Percentiles rank a stretch among this genome's conserved stretches.
phyloP scores from a whole-genome alignment of 257 asterid genomes.

The Lavandula angustifolia region DNA sequence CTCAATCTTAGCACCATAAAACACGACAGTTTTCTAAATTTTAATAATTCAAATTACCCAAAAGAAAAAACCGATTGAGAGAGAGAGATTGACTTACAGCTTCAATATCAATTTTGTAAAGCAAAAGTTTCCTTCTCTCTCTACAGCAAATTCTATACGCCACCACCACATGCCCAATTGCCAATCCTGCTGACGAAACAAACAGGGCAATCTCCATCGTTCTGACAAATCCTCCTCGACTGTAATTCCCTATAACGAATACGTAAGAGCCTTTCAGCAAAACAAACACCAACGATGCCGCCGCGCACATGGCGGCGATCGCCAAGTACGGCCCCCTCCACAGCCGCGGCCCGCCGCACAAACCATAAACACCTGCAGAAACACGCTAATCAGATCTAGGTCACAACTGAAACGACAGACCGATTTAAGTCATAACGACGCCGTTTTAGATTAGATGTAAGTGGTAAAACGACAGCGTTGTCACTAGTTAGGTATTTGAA shows the following conservation, averaged over 20 bases:
- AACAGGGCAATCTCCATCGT: slow-evolving; percentile 62
- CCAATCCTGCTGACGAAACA: slow-evolving; percentile 59
- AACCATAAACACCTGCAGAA: slow-evolving; percentile 85
- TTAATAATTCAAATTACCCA: too few relatives aligned
- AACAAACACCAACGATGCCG: slow-evolving; percentile 73
- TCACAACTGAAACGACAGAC: too few relatives aligned
- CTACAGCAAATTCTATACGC: slow-evolving; percentile 85
- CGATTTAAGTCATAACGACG: too few relatives aligned
- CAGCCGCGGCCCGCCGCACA: slow-evolving; percentile 86
- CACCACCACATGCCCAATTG: slow-evolving; percentile 77
- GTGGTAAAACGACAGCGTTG: too few relatives aligned
- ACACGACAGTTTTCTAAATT: too few relatives aligned
- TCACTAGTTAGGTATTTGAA: too few relatives aligned
- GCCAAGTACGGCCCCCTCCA: slow-evolving; percentile 84
- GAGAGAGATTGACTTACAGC: slow-evolving; percentile 64
- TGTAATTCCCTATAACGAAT: slow-evolving; percentile 44
- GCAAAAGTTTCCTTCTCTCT: slow-evolving; percentile 84
- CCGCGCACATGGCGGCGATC: slow-evolving; percentile 71
- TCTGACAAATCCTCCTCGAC: slow-evolving; percentile 28
- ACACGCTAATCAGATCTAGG: too few relatives aligned
- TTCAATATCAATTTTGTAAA: slow-evolving; percentile 88
- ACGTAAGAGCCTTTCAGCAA: slow-evolving; percentile 71
- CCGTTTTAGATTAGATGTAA: too few relatives aligned
- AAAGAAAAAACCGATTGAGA: background rate
- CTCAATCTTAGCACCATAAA: too few relatives aligned